Base-by-base conservation (phyloP, 257 asterid genomes). In the Plantago ovata region DNA sequence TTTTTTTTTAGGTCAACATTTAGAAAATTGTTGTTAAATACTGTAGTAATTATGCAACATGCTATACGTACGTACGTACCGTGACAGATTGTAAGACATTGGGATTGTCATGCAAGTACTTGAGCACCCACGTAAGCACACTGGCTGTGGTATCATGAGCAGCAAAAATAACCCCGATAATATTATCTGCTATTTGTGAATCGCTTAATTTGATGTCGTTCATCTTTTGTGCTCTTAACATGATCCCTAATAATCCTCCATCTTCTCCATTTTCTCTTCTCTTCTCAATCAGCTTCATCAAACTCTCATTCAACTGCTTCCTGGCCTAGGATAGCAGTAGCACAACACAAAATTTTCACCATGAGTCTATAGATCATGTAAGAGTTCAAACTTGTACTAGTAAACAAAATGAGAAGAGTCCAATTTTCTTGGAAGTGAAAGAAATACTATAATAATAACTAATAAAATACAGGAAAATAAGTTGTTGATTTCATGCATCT, bases 81-180 rank as follows among this genome's bases (percentile, higher is more conserved):
- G 61, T 44, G 67, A 85, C 86, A 54, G 78, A 75, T 21, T 62
- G 18, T 13, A 76, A 43, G 24, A 82, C 75, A 53, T 28, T 18
- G 53, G 60, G 44, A 60, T 82, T 61, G 10, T 85, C 91, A 71
- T 78, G 86, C 68, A 85, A 58, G 73, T 82, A 82, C 67, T 85
- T 85, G 64, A 85, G 77, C 22, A 82, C 36, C 95, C 95, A 85
- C 9, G 95, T 85, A 10, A 85, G 75, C 50, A 72, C 83, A 19
- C 79, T 82, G 9, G 91, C 95, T 0, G 95, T 85, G 2, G 95
- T 85, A 51, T 85, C 95, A 38, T 82, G 91, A 49, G 95, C 95
- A 2, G 95, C 95, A 24, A 85, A 85, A 53, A 85, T 81, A 0
- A 85, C 84, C 60, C 87, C 90, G 0, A 85, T 85, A 16, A 85